Base-by-base conservation (phyloP, 495 filamentous ascomycete genomes). In the Poronia punctata region DNA sequence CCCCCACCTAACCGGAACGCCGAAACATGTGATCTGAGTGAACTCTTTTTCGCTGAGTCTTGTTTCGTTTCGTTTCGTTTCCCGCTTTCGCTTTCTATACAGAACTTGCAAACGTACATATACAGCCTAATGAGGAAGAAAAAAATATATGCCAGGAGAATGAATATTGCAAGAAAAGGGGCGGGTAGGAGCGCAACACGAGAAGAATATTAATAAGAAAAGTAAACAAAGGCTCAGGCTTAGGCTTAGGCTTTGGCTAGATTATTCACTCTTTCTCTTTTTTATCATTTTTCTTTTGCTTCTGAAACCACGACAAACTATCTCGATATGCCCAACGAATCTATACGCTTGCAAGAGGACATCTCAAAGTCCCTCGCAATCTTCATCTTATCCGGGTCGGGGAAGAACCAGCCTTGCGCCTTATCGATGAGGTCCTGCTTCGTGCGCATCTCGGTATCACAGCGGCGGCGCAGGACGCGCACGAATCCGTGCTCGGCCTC, bases 351-450 rank as follows among this genome's bases (percentile, higher is more conserved):
- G 45, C 69, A 73, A 3, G 55, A 50, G 5, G 49, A 48, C 62
- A 62, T 67, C 31, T 66, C 53, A 25, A 54, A 67, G 3, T 51
- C 40, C 1, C 60, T 53, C 1, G 69, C 69, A 24, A 65, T 39
- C 38, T 60, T 62, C 79, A 95, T 77, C 71, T 86, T 86, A 38
- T 80, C 80, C 23, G 70, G 65, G 57, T 95, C 87, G 27, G 72
- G 74, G 62, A 76, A 86, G 53, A 97, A 88, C 84, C 86, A 95
- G 9, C 92, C 90, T 52, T 84, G 79, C 2, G 92, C 89, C 21
- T 85, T 83, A 35, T 95, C 76, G 29, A 79, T 64, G 63, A 88
- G 68, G 21, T 76, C 70, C 40, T 77, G 71, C 57, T 78, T 74
- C 36, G 71, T 57, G 27, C 71, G 60, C 35, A 72, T 59, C 57